Evolutionary conservation across 2,329 filamentous ascomycete genomes (phyloP), one percentile per base, ranked within the genome.

Genomic region (Cladophialophora chaetospira): DNA sequence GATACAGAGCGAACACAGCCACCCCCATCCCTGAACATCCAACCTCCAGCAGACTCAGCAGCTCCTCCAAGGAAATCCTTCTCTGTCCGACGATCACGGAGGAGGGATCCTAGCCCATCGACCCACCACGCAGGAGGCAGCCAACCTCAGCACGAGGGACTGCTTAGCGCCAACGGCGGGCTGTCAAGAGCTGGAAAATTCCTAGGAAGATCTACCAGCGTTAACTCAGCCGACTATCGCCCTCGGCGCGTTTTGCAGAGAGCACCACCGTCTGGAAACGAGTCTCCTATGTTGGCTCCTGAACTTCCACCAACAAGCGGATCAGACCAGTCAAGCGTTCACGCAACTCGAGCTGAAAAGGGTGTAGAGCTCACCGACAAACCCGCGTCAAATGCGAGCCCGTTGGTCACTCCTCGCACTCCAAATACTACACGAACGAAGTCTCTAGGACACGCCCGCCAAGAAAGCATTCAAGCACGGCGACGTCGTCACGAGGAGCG

Each of bases 381-480:
- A 65, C 70, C 73, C 50, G 75, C 73, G 35, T 80, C 74, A 48
- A 82, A 78, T 66, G 78, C 72, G 65, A 86, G 78, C 69, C 77
- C 70, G 54, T 77, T 76, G 26, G 67, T 78, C 0, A 79, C 81
- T 57, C 77, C 81, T 31, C 82, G 83, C 49, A 82, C 82, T 2
- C 81, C 87, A 17, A 85, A 88, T 4, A 42, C 64, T 26, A 81
- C 84, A 68, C 84, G 93, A 61, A 87, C 93, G 6, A 94, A 94
- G 72, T 96, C 91, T 3, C 81, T 97, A 19, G 91, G 92, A 2
- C 92, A 97, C 70, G 89, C 90, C 42, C 84, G 93, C 35, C 83
- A 90, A 58, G 93, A 97, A 71, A 96, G 91, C 71, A 96, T 97
- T 53, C 93, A 97, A 73, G 89, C 89, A 43, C 84, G 93, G 55